Evolutionary conservation across 352 stramenopile genomes (phyloP).

Genomic region (Pythium monospermum): DNA sequence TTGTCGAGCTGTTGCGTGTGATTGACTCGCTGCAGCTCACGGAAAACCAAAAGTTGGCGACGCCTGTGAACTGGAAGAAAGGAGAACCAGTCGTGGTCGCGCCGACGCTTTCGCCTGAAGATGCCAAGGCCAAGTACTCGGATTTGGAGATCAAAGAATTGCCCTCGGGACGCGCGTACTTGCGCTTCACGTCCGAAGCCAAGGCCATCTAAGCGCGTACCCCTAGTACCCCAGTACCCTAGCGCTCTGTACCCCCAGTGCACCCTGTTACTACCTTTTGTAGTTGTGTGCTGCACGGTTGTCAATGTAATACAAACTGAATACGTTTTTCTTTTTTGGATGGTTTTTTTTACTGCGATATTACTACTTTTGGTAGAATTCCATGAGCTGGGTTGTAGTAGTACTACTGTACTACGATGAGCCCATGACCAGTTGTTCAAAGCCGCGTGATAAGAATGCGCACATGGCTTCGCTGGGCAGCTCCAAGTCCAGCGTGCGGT

Average conservation of each 20-base stretch:
- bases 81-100: slow-evolving; percentile 67
- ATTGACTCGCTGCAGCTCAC: slow-evolving; percentile 87
- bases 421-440: slow-evolving; percentile 40
- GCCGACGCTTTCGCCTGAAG: slow-evolving; percentile 41
- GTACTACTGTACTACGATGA: slow-evolving; percentile 6
- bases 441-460: slow-evolving; percentile 52
- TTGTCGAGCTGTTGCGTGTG: slow-evolving; percentile 89
- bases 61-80: slow-evolving; percentile 70
- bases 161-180: slow-evolving; percentile 69
- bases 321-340: too few relatives aligned
- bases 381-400: too few relatives aligned
- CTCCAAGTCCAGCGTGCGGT: slow-evolving; percentile 68
- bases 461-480: slow-evolving; percentile 44
- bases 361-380: too few relatives aligned
- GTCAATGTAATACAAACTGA: too few relatives aligned
- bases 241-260: too few relatives aligned
- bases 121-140: slow-evolving; percentile 61
- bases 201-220: slow-evolving; percentile 1
- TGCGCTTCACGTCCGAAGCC: slow-evolving; percentile 58
- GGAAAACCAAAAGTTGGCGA: slow-evolving; percentile 41
- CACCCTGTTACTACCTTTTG: too few relatives aligned
- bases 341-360: too few relatives aligned
- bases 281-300: too few relatives aligned
- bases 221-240: neutral
- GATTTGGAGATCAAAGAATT: slow-evolving; percentile 55